Evolutionary conservation across 2,329 filamentous ascomycete species (phyloP), one percentile per base, ranked within the genome.

Genomic region (Aspergillus proliferans): DNA sequence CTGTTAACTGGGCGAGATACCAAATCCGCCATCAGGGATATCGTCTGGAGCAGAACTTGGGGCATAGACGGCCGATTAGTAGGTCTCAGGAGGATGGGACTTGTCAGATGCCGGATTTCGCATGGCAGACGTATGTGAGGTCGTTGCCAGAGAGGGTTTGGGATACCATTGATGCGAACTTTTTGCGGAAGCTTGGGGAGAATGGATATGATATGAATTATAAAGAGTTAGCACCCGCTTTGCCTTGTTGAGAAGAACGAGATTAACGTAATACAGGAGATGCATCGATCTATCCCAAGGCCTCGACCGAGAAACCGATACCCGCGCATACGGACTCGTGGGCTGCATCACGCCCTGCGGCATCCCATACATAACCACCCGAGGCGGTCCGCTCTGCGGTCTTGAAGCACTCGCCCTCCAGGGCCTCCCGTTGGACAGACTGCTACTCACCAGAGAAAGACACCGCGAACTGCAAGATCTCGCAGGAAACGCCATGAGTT

Each of bases 401-500:
- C 72, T 77, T 4, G 85, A 91, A 62, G 71, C 79, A 2, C 69
- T 91, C 2, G 65, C 71, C 5, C 65, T 90, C 4, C 87, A 91
- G 56, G 87, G 87, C 1, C 71, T 91, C 44, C 84, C 85, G 0
- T 63, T 84, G 1, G 69, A 82, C 47, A 76, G 77, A 44, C 70
- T 91, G 9, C 70, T 82, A 0, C 74, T 89, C n/a, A 83, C 79
- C 0, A 76, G 77, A 7, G 83, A 91, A 57, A 78, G 76, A 0
- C 74, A 83, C 43, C 65, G 69, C 1, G 72, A 90, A 15, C 71
- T 88, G 2, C 81, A 84, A 53, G 81, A 89, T 54, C 70, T 92
- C 2, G 86, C 85, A 2, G 87, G 87, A 0, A 92, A 93, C 62
- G 87, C 87, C 0, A 92, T 92, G 87, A 83, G 80, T 1, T 82